Percentiles rank a stretch among this genome's conserved stretches.
phyloP scores from a whole-genome alignment of 352 stramenopile genomes.

The Saprolegnia diclina region DNA sequence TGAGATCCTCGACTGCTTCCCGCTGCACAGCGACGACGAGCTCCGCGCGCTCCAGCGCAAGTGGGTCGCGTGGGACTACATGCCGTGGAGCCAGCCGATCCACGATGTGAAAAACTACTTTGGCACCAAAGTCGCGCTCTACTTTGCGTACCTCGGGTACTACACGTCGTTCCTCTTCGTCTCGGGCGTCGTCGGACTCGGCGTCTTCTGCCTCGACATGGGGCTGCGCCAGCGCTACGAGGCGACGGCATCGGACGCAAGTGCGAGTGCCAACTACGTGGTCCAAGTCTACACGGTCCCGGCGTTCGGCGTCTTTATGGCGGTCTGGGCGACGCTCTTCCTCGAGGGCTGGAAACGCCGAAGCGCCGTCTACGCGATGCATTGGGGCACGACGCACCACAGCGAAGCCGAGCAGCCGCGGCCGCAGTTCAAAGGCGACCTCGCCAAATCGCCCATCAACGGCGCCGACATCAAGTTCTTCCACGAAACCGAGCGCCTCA shows the following conservation, averaged over 20 bases:
- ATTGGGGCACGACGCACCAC: slow-evolving; percentile 79
- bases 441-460: slow-evolving; percentile 70
- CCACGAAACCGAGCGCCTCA: slow-evolving; percentile 54
- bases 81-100: slow-evolving; percentile 71
- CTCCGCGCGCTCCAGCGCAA: slow-evolving; percentile 50
- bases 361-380: slow-evolving; percentile 66
- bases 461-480: slow-evolving; percentile 64
- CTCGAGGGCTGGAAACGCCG: slow-evolving; percentile 87
- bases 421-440: slow-evolving; percentile 68
- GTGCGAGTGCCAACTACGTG: slow-evolving; percentile 38
- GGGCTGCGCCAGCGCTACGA: background rate
- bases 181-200: slow-evolving; percentile 77
- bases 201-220: slow-evolving; percentile 29
- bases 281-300: slow-evolving; percentile 75
- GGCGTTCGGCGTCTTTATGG: slow-evolving; percentile 81
- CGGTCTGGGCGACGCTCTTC: slow-evolving; percentile 86
- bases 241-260: slow-evolving; percentile 10
- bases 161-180: slow-evolving; percentile 91
- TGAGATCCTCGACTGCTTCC: slow-evolving; percentile 68
- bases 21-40: slow-evolving; percentile 62
- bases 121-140: slow-evolving; percentile 92
- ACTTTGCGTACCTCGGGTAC: slow-evolving; percentile 96
- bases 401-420: slow-evolving; percentile 59
- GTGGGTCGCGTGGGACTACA: slow-evolving; percentile 69
- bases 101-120: slow-evolving; percentile 77